Conservation (phyloP, 257 asterid genomes). For the Leonotis leonurus region DNA sequence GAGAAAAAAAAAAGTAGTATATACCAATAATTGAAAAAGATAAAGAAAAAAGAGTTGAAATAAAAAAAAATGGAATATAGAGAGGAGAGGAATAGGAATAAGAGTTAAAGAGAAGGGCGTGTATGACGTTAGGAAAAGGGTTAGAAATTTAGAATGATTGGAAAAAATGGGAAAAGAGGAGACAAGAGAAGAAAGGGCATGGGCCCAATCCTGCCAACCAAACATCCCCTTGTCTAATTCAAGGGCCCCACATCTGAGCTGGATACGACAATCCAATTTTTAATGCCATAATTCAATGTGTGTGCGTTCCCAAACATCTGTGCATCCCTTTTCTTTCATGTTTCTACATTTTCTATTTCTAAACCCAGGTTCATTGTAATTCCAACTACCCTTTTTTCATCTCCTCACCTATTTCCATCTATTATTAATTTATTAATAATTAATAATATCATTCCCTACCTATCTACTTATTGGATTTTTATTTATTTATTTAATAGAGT, state of each 20-base stretch:
- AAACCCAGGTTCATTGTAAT: slow-evolving; percentile 15
- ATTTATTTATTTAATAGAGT: not conserved
- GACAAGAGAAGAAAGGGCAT: slow-evolving; percentile 22
- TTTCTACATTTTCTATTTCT: slow-evolving; percentile 6
- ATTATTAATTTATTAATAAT: not conserved
- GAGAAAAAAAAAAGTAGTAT: too few species aligned
- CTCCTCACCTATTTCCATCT: not conserved
- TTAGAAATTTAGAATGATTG: slow-evolving; percentile 16
- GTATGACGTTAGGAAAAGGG: not conserved
- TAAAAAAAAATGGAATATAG: not conserved
- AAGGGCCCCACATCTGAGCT: slow-evolving; percentile 25
- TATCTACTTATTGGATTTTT: not conserved
- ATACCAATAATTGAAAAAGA: not conserved
- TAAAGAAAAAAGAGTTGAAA: not conserved
- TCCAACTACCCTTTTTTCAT: not conserved
- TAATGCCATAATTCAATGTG: slow-evolving; percentile 17
- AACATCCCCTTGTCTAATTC: slow-evolving; percentile 16
- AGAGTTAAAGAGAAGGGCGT: not conserved
- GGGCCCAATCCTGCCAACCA: slow-evolving; percentile 27
- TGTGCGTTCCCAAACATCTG: slow-evolving; percentile 21
- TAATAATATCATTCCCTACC: too few species aligned
- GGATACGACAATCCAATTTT: slow-evolving; percentile 23
- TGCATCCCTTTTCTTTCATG: not conserved
- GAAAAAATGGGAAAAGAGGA: slow-evolving; percentile 22
- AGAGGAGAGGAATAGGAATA: not conserved